Evolutionary conservation across 768 basidiomycete species (phyloP), one percentile per base, ranked within the genome.

Genomic region (Dentipellis fragilis): DNA sequence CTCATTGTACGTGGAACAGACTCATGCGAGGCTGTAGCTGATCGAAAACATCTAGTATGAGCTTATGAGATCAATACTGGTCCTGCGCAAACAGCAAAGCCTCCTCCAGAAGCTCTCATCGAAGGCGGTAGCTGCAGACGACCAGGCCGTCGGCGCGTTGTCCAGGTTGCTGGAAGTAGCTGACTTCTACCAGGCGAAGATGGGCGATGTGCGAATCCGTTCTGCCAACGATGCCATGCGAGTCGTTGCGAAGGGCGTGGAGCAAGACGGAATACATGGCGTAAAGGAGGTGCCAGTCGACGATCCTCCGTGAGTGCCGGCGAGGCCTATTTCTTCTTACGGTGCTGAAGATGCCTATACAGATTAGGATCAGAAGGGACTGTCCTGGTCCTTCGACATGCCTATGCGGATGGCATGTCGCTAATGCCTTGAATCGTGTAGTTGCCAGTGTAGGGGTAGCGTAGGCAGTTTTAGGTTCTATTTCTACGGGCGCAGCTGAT

Each of bases 241-340:
- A n/a, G 64, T 75, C 7, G 75, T 88, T n/a, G 74, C 78, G 35
- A 68, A 71, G 57, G 79, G 84, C 39, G 78, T 87, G 21, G 85
- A 87, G 57, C 71, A 70, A 54, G 76, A 85, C 59, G 86, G 85
- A 0, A 63, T 86, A 52, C 73, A 78, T 45, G 72, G 68, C 10
- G 65, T 66, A 62, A 72, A 59, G 5, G 67, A 68, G 21, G 46
- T 63, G 51, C 61, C 67, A 8, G 52, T 63, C 10, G 75, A 74
- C 47, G 71, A 76, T 49, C 75, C 76, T 54, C 68, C 71, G 79
- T 84, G 68, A 70, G 83, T 75, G 22, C 58, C 47, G 40, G 14
- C 40, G 40, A 42, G 40, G 19, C 40, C 14, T 14, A 42, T 42
- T 42, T 42, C 14, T 14, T 42, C 40, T 42, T 42, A 42, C 40